phyloP scores from a whole-genome alignment of 208 protist species.

The Tetramitus jugosus region DNA sequence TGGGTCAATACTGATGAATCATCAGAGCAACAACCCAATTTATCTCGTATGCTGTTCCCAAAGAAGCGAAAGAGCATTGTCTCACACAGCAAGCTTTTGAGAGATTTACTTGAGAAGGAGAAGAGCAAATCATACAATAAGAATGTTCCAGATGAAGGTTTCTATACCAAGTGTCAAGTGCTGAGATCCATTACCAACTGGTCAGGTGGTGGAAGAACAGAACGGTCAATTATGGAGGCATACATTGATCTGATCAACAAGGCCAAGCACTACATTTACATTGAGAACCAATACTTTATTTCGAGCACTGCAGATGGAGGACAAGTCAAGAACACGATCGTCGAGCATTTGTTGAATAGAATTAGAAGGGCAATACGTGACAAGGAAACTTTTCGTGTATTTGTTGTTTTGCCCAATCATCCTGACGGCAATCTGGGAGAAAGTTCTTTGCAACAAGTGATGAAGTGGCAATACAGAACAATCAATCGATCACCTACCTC shows the following conservation, averaged over 20 bases:
- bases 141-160: background rate
- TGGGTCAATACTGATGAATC: no score
- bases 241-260: conserved; percentile 29
- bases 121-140: no score
- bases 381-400: conserved; percentile 25
- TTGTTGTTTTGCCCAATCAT: conserved; percentile 30
- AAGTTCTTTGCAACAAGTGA: conserved; percentile 31
- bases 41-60: no score
- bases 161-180: background rate
- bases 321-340: background rate
- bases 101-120: no score
- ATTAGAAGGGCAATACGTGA: conserved; percentile 18
- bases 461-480: conserved; percentile 35
- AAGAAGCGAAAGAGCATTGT: no score
- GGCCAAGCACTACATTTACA: conserved; percentile 30
- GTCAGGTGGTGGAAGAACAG: background rate
- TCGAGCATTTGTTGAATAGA: background rate
- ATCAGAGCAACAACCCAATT: no score
- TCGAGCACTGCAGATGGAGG: background rate
- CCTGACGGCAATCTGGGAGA: conserved; percentile 31
- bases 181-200: conserved; percentile 13
- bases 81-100: no score
- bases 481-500: background rate
- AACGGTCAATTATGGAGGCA: conserved; percentile 25
- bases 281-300: conserved; percentile 28